phyloP scores from a whole-genome alignment of 225 moss, liverwort and hornwort genomes.

The Takakia lepidozioides region DNA sequence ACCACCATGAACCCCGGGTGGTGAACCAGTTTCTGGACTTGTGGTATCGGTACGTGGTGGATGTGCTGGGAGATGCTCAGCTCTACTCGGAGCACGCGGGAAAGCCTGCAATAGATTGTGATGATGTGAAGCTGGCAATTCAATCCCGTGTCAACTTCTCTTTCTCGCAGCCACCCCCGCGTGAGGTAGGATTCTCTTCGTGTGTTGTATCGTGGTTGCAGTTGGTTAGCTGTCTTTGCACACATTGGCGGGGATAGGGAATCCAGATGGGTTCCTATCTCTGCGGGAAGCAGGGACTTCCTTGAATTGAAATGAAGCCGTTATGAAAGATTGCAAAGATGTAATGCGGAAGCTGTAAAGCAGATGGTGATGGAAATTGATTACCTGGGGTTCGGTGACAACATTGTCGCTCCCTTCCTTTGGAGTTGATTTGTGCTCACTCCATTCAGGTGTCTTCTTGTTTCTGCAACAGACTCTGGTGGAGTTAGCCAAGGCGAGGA shows the following conservation, averaged over 20 bases:
- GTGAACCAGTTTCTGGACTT: constrained; percentile 93
- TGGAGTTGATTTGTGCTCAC: no score
- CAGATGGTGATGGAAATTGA: no score
- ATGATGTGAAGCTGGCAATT: constrained; percentile 91
- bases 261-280: neutral
- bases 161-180: constrained; percentile 94
- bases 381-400: no score
- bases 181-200: constrained; percentile 44
- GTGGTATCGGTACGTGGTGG: constrained; percentile 90
- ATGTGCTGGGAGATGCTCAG: constrained; percentile 85
- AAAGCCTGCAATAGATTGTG: constrained; percentile 75
- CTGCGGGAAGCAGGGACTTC: no score
- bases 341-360: no score
- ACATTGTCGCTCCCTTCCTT: no score
- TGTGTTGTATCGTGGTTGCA: neutral
- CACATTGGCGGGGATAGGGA: neutral
- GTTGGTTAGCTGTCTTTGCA: neutral
- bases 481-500: constrained; percentile 85
- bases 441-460: no score
- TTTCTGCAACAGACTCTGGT: constrained; percentile 82
- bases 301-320: no score
- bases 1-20: constrained; percentile 84
- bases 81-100: constrained; percentile 90
- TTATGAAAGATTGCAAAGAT: no score
- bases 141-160: constrained; percentile 93